phyloP scores from a whole-genome alignment of 2,329 filamentous ascomycete genomes.

The Colletotrichum lindemuthianum region DNA sequence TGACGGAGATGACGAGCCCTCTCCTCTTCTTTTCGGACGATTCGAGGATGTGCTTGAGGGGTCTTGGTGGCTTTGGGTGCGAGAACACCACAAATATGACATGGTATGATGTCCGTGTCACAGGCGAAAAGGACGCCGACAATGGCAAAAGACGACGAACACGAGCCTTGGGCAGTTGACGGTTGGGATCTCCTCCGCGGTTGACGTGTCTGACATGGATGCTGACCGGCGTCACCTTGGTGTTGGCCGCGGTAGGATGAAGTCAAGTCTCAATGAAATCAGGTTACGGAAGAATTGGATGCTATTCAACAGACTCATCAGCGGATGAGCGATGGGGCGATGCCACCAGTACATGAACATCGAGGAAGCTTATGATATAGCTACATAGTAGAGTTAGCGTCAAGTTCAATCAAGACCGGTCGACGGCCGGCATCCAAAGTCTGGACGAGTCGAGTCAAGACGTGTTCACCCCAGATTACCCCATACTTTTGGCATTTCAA shows the following conservation, averaged over 20 bases:
- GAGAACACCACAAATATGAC: constrained; percentile 49
- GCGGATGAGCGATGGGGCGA: no score
- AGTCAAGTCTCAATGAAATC: no score
- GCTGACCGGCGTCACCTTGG: no score
- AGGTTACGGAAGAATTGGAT: no score
- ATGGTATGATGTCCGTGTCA: constrained; percentile 56
- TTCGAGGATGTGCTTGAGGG: constrained; percentile 45
- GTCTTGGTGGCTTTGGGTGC: no score
- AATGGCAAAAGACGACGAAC: not conserved
- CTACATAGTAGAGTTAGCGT: no score
- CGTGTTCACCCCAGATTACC: constrained; percentile 2
- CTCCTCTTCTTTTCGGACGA: constrained; percentile 50
- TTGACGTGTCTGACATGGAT: no score
- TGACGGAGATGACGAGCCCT: constrained; percentile 62
- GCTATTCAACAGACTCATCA: no score
- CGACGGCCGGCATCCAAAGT: not conserved
- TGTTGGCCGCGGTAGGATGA: no score
- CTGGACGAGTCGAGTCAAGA: constrained; percentile 3
- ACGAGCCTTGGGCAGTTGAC: constrained; percentile 33
- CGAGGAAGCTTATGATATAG: no score
- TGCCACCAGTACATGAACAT: no score
- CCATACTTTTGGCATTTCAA: constrained; percentile 4
- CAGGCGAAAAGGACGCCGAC: constrained; percentile 48
- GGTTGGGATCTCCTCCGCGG: constrained; percentile 33
- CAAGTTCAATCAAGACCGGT: no score